Evolutionary conservation across 306 rosid species (phyloP).

Genomic region (Trifolium dubium): DNA sequence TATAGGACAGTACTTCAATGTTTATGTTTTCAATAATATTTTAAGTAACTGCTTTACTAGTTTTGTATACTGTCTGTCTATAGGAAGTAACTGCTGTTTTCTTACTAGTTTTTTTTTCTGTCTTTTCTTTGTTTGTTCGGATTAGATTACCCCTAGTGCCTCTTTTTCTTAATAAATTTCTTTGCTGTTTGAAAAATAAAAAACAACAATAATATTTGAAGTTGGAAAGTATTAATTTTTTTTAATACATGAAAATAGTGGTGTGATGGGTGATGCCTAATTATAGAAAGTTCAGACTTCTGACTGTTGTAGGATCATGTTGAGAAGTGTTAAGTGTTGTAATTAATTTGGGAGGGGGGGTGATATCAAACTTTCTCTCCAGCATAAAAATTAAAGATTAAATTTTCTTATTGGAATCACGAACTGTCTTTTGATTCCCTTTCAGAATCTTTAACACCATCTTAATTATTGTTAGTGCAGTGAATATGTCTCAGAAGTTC

Average conservation of each 20-base stretch:
- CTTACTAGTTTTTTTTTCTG: no score
- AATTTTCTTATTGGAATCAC: constrained; percentile 27
- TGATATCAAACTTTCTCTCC: constrained; percentile 1
- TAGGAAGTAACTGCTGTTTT: no score
- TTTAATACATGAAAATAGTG: constrained; percentile 28
- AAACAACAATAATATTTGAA: background rate
- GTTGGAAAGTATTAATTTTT: constrained; percentile 19
- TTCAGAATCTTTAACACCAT: constrained; percentile 35
- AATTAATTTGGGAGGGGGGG: constrained; percentile 14
- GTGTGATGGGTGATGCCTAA: constrained; percentile 25
- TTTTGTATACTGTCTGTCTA: no score
- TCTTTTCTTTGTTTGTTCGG: no score
- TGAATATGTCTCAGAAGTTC: constrained; percentile 83
- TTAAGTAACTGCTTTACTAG: background rate
- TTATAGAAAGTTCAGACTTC: constrained; percentile 21
- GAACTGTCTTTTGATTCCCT: constrained; percentile 35
- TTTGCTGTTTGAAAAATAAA: no score
- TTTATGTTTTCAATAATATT: background rate
- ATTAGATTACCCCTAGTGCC: no score
- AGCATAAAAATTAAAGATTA: background rate
- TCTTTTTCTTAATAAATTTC: no score
- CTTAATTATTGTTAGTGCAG: constrained; percentile 57
- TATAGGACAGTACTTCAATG: constrained; percentile 8
- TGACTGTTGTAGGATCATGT: background rate
- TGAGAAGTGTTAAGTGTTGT: constrained; percentile 15